Percentiles rank a stretch among this genome's conserved stretches.
phyloP scores from a whole-genome alignment of 768 basidiomycete species.

The Paxillus involutus region DNA sequence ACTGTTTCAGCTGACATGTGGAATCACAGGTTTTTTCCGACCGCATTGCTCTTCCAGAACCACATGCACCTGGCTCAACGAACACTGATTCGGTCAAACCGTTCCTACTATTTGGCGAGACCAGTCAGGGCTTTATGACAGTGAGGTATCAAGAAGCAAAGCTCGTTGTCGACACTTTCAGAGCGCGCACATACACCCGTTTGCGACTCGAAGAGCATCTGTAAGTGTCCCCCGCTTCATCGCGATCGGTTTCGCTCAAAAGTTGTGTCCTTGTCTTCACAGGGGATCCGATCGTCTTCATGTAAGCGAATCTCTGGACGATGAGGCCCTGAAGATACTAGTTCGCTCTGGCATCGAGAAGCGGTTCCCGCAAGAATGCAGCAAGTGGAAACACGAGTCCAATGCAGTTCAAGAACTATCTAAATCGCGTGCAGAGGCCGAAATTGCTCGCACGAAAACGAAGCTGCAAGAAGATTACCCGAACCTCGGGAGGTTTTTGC shows the following conservation, averaged over 20 bases:
- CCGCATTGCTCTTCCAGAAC: slow-evolving; percentile 9
- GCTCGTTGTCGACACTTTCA: not conserved
- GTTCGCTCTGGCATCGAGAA: slow-evolving; percentile 26
- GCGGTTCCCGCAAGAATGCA: slow-evolving; percentile 23
- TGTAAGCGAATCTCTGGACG: slow-evolving; percentile 24
- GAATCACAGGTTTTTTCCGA: slow-evolving; percentile 10
- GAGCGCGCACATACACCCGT: not conserved
- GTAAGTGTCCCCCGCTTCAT: slow-evolving; percentile 14
- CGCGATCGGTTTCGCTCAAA: not conserved
- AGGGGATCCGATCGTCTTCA: slow-evolving; percentile 25
- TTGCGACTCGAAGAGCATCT: slow-evolving; percentile 17
- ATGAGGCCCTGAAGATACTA: slow-evolving; percentile 27
- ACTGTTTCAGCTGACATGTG: not conserved
- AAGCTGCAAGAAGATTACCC: slow-evolving; percentile 9
- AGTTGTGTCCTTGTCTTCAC: not conserved
- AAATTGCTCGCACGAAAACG: not conserved
- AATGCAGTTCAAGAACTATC: not conserved
- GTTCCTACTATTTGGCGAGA: slow-evolving; percentile 40
- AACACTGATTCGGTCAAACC: slow-evolving; percentile 18
- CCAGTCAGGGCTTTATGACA: slow-evolving; percentile 40
- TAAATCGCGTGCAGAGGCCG: accelerated
- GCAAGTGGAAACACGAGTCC: slow-evolving; percentile 21
- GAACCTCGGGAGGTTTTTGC: slow-evolving; percentile 15
- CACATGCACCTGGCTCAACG: slow-evolving; percentile 2
- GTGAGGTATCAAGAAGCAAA: slow-evolving; percentile 20